phyloP scores from a whole-genome alignment of 1,284 basidiomycete genomes.

The Cutaneotrichosporon dermatis region DNA sequence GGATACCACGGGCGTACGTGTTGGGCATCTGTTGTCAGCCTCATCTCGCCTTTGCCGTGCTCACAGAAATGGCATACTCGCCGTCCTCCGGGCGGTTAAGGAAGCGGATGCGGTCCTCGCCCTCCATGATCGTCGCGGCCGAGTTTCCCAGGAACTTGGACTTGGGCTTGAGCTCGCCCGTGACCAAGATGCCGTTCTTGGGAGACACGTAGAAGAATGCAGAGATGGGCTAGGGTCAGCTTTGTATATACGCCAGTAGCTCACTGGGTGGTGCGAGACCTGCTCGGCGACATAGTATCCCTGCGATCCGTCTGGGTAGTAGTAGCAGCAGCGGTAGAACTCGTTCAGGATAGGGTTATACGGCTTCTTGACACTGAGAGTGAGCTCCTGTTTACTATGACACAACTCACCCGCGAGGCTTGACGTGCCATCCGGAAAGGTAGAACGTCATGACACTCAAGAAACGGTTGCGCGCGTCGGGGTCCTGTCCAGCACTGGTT shows the following conservation, averaged over 20 bases:
- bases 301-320: constrained; percentile 83
- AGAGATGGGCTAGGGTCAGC: constrained; percentile 63
- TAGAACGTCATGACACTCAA: constrained; percentile 89
- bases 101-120: constrained; percentile 80
- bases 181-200: constrained; percentile 70
- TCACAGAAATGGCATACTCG: constrained; percentile 44
- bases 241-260: constrained; percentile 5
- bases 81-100: constrained; percentile 79
- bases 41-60: background rate
- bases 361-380: constrained; percentile 83
- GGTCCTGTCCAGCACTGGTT: constrained; percentile 39
- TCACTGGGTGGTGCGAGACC: constrained; percentile 53
- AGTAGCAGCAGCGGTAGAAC: constrained; percentile 93
- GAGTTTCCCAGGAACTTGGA: constrained; percentile 95
- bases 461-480: constrained; percentile 85
- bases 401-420: constrained; percentile 77
- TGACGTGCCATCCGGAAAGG: constrained; percentile 99
- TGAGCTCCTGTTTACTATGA: too few relatives aligned
- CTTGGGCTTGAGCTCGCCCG: constrained; percentile 93
- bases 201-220: constrained; percentile 97
- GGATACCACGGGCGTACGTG: constrained; percentile 92
- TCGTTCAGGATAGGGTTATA: constrained; percentile 98
- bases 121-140: constrained; percentile 92
- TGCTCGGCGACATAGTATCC: constrained; percentile 98
- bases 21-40: constrained; percentile 68